Conservation (phyloP, 2,329 filamentous ascomycete species). For the Diaporthe nobilis region DNA sequence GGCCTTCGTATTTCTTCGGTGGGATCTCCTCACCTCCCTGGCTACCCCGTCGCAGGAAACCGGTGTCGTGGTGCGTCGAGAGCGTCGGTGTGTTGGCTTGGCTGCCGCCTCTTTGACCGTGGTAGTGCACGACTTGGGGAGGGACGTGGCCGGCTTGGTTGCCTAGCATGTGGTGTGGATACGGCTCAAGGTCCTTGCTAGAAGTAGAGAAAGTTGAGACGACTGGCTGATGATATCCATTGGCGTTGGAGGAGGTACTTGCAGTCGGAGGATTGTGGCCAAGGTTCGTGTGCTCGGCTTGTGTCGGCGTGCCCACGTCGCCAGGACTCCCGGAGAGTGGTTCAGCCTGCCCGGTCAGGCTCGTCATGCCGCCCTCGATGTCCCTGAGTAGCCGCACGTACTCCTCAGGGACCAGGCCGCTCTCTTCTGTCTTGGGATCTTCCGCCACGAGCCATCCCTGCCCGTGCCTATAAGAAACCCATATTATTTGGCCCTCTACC, state of each 20-base stretch:
- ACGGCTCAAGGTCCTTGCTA: conserved; percentile 77
- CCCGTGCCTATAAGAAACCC: conserved; percentile 95
- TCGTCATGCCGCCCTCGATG: conserved; percentile 90
- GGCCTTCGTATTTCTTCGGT: conserved; percentile 56
- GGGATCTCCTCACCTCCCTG: conserved; percentile 55
- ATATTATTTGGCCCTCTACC: conserved; percentile 94
- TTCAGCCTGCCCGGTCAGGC: conserved; percentile 73
- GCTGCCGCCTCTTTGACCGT: conserved; percentile 76
- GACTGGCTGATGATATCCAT: conserved; percentile 78
- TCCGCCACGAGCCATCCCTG: conserved; percentile 98
- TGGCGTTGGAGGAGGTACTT: conserved; percentile 58
- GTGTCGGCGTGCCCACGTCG: conserved; percentile 73
- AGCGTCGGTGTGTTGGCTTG: conserved; percentile 76
- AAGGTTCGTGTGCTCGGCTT: conserved; percentile 67
- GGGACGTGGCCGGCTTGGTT: conserved; percentile 74
- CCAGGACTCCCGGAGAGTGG: conserved; percentile 68
- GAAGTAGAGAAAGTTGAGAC: conserved; percentile 80
- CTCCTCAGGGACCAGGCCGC: conserved; percentile 94
- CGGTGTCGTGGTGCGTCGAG: conserved; percentile 65
- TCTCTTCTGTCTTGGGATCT: conserved; percentile 94
- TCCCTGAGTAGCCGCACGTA: conserved; percentile 94
- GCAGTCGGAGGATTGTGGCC: conserved; percentile 62
- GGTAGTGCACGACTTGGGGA: conserved; percentile 77
- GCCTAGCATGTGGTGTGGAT: conserved; percentile 75
- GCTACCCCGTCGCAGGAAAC: conserved; percentile 62